These are phyloP conservation scores for Exophiala sideris DNA, from an alignment of 2,329 filamentous ascomycete genomes.

Conservation along the genomic window DNA sequence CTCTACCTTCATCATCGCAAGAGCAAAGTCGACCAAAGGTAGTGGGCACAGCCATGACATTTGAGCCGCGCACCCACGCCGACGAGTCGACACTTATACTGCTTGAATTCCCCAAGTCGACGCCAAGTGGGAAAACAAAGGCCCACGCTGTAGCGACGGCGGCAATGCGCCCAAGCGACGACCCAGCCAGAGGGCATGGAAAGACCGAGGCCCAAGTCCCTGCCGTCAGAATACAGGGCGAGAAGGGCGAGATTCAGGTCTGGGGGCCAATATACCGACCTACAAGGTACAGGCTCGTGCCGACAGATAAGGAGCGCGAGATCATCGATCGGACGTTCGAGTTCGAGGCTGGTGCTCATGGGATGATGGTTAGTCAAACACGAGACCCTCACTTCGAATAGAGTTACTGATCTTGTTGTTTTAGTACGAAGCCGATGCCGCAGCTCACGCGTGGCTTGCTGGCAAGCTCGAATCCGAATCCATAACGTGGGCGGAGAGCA, in stretches of 20 bases:
- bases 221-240: conserved; percentile 30
- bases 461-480: conserved; percentile 73
- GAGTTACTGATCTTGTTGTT: not conserved
- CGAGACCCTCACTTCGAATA: not conserved
- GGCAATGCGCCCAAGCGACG: conserved; percentile 30
- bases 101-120: conserved; percentile 25
- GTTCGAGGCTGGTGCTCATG: conserved; percentile 22
- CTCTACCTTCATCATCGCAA: conserved; percentile 46
- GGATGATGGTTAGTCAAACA: conserved; percentile 17
- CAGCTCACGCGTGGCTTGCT: conserved; percentile 34
- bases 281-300: conserved; percentile 66
- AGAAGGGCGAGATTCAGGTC: conserved; percentile 30
- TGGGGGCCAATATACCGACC: conserved; percentile 31
- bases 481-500: conserved; percentile 78
- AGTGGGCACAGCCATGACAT: conserved; percentile 52
- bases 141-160: conserved; percentile 45
- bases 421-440: conserved; percentile 26
- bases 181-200: conserved; percentile 21
- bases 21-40: conserved; percentile 40
- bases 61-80: conserved; percentile 27
- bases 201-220: conserved; percentile 26
- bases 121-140: conserved; percentile 48
- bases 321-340: conserved; percentile 19
- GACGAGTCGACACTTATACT: conserved; percentile 33
- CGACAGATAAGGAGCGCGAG: conserved; percentile 56